Conservation (phyloP, 805 yeast genomes). For the Cyberlindnera bimundalis region DNA sequence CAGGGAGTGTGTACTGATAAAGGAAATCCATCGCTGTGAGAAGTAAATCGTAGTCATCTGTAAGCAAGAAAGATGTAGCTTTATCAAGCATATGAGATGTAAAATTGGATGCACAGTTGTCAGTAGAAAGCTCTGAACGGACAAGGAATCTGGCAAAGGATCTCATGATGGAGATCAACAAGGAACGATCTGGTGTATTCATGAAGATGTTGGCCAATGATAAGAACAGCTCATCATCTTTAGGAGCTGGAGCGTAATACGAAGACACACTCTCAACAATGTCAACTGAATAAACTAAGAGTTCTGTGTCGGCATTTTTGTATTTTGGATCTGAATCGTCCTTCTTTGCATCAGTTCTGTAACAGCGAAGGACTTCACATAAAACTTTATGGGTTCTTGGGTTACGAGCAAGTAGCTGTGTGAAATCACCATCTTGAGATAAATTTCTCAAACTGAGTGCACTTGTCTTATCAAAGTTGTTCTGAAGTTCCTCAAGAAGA, state of each 20-base stretch:
- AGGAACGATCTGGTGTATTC: conserved; percentile 60
- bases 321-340: conserved; percentile 24
- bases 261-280: conserved; percentile 82
- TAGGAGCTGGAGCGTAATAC: conserved; percentile 69
- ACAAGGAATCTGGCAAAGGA: conserved; percentile 78
- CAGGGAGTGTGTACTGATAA: conserved; percentile 72
- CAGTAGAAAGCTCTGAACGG: conserved; percentile 45
- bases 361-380: conserved; percentile 35
- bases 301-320: conserved; percentile 42
- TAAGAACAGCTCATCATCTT: conserved; percentile 65
- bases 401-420: conserved; percentile 66
- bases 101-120: conserved; percentile 48
- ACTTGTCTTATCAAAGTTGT: conserved; percentile 21
- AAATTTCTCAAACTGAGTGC: conserved; percentile 69
- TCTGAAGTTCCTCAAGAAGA: conserved; percentile 18
- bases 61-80: conserved; percentile 54
- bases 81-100: conserved; percentile 45
- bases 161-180: conserved; percentile 66
- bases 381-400: conserved; percentile 45
- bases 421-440: conserved; percentile 79
- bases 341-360: conserved; percentile 16
- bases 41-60: conserved; percentile 66
- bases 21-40: conserved; percentile 76
- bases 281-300: conserved; percentile 67
- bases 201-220: conserved; percentile 50